Base-by-base conservation (phyloP, 2,329 filamentous ascomycete genomes). In the Botryosphaeria agaves region DNA sequence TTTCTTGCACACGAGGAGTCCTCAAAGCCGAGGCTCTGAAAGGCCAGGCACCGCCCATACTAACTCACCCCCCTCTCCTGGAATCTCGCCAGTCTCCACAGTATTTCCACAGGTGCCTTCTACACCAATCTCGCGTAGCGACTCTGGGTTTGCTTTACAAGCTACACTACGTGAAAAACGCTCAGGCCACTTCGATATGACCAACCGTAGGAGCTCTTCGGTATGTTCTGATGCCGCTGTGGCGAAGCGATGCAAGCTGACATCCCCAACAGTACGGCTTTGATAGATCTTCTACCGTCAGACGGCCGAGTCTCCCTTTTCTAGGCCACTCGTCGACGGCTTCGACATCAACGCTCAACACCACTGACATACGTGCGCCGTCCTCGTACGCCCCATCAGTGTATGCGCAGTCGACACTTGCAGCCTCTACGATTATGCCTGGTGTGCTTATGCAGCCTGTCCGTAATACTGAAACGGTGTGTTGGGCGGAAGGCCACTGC, bases 151-250 rank as follows among this genome's bases (percentile, higher is more conserved):
- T 52, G 80, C 82, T 20, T 61, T 93, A 33, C 76, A 85, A 38
- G 73, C 80, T 12, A 92, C 82, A 4, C 61, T 98, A 34, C 74
- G 84, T 18, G 89, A 95, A 56, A 98, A 95, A 60, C 72, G 87
- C 30, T 95, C 89, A 3, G 85, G 81, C 2, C 83, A 94, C 49
- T 93, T 95, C 41, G 80, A 89, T 44, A 72, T 77, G 33, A 55
- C 62, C 39, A 78, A 78, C n/a, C 72, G 85, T 35, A 72, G 87
- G 40, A 94, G 85, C 57, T 92, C 85, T n/a, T 92, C 85, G 38
- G 58, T 61, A 50, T 43, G 46, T 42, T 41, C 41, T 34, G 12
- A 27, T 23, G 7, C 20, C 20, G 12, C 7, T 7, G 20, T 23
- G 20, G 7, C 20, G 7, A 26, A 25, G 30, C 9, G 18, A n/a